These are phyloP conservation scores for Simplicillium sp. DNA, from an alignment of 2,329 filamentous ascomycete species.

Conservation along the genomic window DNA sequence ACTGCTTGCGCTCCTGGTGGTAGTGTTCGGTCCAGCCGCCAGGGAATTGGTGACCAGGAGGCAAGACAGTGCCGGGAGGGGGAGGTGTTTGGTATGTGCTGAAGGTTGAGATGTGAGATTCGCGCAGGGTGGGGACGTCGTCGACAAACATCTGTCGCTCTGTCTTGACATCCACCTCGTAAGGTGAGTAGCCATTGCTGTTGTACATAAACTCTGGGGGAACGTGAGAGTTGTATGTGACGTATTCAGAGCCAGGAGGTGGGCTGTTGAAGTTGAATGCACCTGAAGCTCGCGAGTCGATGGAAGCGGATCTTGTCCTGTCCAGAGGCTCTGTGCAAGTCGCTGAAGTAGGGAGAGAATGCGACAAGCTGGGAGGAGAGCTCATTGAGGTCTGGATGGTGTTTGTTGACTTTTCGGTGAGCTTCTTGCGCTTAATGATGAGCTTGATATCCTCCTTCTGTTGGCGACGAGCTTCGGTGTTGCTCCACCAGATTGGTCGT, in stretches of 20 bases:
- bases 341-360: conserved; percentile 73
- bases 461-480: conserved; percentile 71
- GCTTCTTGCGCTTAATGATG: conserved; percentile 95
- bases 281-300: conserved; percentile 68
- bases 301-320: conserved; percentile 65
- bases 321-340: conserved; percentile 68
- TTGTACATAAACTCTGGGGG: conserved; percentile 50
- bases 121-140: conserved; percentile 73
- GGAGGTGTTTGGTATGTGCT: conserved; percentile 81
- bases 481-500: conserved; percentile 94
- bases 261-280: conserved; percentile 65
- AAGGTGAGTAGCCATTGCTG: conserved; percentile 57
- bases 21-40: conserved; percentile 50
- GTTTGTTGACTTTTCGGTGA: conserved; percentile 70
- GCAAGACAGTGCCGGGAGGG: conserved; percentile 56
- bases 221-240: conserved; percentile 53
- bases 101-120: conserved; percentile 86
- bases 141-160: conserved; percentile 92
- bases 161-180: conserved; percentile 93
- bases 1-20: conserved; percentile 43
- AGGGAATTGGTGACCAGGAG: conserved; percentile 43
- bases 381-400: conserved; percentile 45
- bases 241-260: conserved; percentile 44
- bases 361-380: conserved; percentile 70
- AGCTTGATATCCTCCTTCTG: conserved; percentile 96